A percentile compares a stretch with the other conserved stretches of the same genome.
These are phyloP conservation scores for Cryphonectria carpinicola DNA, from an alignment of 2,329 filamentous ascomycete genomes.

Conservation along the genomic window DNA sequence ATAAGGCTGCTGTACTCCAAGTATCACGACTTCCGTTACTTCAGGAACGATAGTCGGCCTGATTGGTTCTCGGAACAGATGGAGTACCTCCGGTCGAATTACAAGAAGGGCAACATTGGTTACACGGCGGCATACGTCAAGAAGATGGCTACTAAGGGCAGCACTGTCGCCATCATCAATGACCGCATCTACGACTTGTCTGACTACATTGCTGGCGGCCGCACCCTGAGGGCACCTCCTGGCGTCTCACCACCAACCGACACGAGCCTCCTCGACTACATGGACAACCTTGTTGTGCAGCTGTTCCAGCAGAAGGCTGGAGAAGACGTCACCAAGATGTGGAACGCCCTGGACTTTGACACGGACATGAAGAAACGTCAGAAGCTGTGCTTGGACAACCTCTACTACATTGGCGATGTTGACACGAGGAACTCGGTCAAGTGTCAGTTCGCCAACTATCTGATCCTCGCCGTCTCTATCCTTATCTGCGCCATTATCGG, in stretches of 20 bases:
- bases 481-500: slow-evolving; percentile 80
- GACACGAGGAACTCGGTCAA: slow-evolving; percentile 86
- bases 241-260: slow-evolving; percentile 52
- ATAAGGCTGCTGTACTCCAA: slow-evolving; percentile 71
- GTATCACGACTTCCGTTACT: slow-evolving; percentile 93
- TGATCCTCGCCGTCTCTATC: slow-evolving; percentile 83
- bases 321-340: slow-evolving; percentile 80
- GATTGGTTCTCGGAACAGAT: slow-evolving; percentile 96
- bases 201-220: slow-evolving; percentile 77
- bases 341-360: slow-evolving; percentile 70
- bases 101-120: slow-evolving; percentile 84
- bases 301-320: slow-evolving; percentile 80
- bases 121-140: slow-evolving; percentile 79
- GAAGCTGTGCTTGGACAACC: slow-evolving; percentile 84
- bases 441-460: slow-evolving; percentile 88
- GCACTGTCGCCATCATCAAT: slow-evolving; percentile 78
- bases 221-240: slow-evolving; percentile 60
- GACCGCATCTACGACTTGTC: slow-evolving; percentile 87
- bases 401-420: slow-evolving; percentile 91
- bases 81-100: slow-evolving; percentile 74
- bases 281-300: slow-evolving; percentile 73
- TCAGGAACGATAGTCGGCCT: slow-evolving; percentile 77
- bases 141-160: slow-evolving; percentile 65
- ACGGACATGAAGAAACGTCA: slow-evolving; percentile 64
- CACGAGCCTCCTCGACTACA: slow-evolving; percentile 71